Base-by-base conservation (phyloP, 2,329 filamentous ascomycete genomes). In the Elsinoe necatrix region DNA sequence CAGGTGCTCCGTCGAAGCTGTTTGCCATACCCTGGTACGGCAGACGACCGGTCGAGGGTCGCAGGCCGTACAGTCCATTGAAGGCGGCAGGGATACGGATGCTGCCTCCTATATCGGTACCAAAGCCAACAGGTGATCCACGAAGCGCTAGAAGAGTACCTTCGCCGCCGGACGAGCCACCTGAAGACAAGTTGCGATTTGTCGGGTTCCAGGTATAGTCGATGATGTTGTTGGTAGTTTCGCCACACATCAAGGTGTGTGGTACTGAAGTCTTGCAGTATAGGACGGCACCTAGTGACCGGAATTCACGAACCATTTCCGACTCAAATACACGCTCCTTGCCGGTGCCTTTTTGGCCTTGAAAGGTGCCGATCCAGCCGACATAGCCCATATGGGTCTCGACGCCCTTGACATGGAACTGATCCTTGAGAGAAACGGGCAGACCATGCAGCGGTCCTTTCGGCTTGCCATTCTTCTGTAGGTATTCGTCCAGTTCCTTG, bases 361-460 rank as follows among this genome's bases (percentile, higher is more conserved):
- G 69, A 61, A 83, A 80, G 0, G 78, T 80, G 5, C 77, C 78
- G n/a, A 85, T 78, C 76, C 81, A 83, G n/a, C 82, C 80, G 21
- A 84, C 73, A 63, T 84, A 85, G 11, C 81, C 82, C 74, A 85
- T 71, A 1, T 68, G 68, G 31, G 72, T 76, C 55, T 76, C 74
- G 27, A 74, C 71, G n/a, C 70, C 73, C 54, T 70, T 65, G 6
- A 85, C 69, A 55, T 84, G 76, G 71, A 86, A 82, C 62, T 82
- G 81, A 68, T 87, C 84, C 63, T 87, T 88, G 52, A 87, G 74
- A 0, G 82, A 79, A 54, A 84, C 72, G 1, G 80, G 80, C 0
- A 84, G 50, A 68, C 81, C 84, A 65, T 87, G 84, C 2, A 87
- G 73, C 3, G 84, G 82, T 0, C 85, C 84, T 43, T 76, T 69